Evolutionary conservation across 257 asterid genomes (phyloP).

Genomic region (Phtheirospermum japonicum): DNA sequence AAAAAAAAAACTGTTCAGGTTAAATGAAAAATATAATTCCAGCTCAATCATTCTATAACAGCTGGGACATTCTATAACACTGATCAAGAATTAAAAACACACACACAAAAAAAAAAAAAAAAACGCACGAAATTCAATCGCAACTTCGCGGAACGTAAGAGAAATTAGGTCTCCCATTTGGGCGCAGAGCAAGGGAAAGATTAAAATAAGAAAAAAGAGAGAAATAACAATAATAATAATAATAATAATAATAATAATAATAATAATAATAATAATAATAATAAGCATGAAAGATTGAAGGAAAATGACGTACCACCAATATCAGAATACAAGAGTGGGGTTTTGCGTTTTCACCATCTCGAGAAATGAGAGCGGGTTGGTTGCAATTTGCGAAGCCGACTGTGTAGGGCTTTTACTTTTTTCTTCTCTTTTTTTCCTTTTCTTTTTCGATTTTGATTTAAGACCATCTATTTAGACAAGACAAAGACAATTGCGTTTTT

Average conservation of each 20-base stretch:
- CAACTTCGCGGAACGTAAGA: slow-evolving; percentile 10
- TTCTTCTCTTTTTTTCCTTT: background rate
- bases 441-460: no score
- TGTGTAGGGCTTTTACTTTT: slow-evolving; percentile 23
- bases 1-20: no score
- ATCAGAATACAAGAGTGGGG: slow-evolving; percentile 10
- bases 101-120: background rate
- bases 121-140: slow-evolving; percentile 4
- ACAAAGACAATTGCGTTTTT: background rate
- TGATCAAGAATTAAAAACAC: background rate
- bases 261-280: background rate
- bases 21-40: no score
- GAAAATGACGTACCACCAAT: slow-evolving; percentile 18
- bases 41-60: background rate
- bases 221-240: no score
- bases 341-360: slow-evolving; percentile 27
- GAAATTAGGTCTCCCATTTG: slow-evolving; percentile 21
- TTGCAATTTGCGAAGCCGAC: slow-evolving; percentile 4
- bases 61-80: background rate
- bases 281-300: background rate
- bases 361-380: background rate
- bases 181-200: background rate
- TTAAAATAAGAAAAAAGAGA: background rate
- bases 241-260: no score
- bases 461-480: background rate